Base-by-base conservation (phyloP, 495 filamentous ascomycete species). In the Penicillium nucicola region DNA sequence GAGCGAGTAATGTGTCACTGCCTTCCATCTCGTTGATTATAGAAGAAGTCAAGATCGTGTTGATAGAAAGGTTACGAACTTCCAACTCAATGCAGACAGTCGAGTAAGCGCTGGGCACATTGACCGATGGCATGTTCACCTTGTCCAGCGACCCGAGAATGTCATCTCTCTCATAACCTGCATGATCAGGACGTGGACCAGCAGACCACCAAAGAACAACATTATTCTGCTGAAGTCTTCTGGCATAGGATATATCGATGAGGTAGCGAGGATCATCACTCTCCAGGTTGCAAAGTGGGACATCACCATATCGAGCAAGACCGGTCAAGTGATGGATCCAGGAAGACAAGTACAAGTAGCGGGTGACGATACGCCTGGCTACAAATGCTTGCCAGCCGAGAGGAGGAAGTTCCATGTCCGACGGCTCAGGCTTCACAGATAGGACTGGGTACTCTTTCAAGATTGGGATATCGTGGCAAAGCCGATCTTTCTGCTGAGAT, bases 171-270 rank as follows among this genome's bases (percentile, higher is more conserved):
- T 99, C 93, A 65, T 96, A 89, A 8, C 92, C 93, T 44, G 92
- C 93, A 72, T 99, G 93, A 58, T 99, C 93, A 20, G 95, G 93
- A 45, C 82, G 81, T 5, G 93, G 82, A 22, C 83, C 85, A 11
- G 77, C 77, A 28, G 91, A 96, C 93, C 93, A 99, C 93, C 93
- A 99, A n/a, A 99, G 77, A 13, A 99, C 87, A 5, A 99, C 89
- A 53, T 92, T 92, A 60, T 92, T 95, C 57, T 88, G 84, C 60
- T 93, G 90, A 43, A 99, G 72, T 10, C 95, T 84, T 43, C 93
- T 74, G 1, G 93, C 93, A 68, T 97, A 99, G 3, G 93, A 89
- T 37, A 99, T 82, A 62, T 99, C 93, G 59, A 99, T 97, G 44
- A 97, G 71, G 65, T 90, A 99, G 18, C 88, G 79, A 15, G 93